Evolutionary conservation across 805 yeast genomes (phyloP), one percentile per base, ranked within the genome.

Genomic region (Starmerella tilneyi): DNA sequence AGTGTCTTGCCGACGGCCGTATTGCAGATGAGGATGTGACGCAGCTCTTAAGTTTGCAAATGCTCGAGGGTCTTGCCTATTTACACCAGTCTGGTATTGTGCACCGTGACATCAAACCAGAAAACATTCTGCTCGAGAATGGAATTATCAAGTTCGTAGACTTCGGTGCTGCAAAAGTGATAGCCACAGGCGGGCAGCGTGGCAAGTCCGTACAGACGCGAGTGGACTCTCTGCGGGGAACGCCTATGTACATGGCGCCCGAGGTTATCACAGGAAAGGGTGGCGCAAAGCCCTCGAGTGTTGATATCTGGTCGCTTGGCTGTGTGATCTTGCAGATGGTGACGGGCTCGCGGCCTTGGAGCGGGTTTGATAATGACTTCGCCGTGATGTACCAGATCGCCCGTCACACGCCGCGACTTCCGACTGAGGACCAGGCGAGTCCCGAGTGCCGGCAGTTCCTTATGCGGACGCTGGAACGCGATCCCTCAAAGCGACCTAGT

Each of bases 241-340:
- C 98, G 0, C 97, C 97, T 13, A 92, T 89, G 96, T 92, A 92
- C 65, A 89, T 92, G 97, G 85, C 97, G 0, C 98, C 98, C 0
- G 98, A 92, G 58, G 83, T 84, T 0, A 84, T 92, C 47, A 84
- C 92, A 1, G 96, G 96, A 2, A 70, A 74, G 5, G 63, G 71
- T 1, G 59, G 72, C 1, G 56, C 56, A 11, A 50, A 45, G 24
- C 49, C 48, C n/a, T 74, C 71, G 52, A 88, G 88, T 3, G 76
- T 79, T 3, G 98, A 92, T 65, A 83, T 92, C 27, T 92, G 98
- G 98, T 85, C 98, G 0, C 68, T 89, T 33, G 98, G 98, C 3
- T 92, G 98, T 63, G 89, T 95, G 63, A 82, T 92, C 2, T 63
- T 89, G 37, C 97, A 92, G 61, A 92, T 92, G 97, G 84, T 89